Conservation (phyloP, 1,139 yeast species). For the Magnusiomyces fungicola region DNA sequence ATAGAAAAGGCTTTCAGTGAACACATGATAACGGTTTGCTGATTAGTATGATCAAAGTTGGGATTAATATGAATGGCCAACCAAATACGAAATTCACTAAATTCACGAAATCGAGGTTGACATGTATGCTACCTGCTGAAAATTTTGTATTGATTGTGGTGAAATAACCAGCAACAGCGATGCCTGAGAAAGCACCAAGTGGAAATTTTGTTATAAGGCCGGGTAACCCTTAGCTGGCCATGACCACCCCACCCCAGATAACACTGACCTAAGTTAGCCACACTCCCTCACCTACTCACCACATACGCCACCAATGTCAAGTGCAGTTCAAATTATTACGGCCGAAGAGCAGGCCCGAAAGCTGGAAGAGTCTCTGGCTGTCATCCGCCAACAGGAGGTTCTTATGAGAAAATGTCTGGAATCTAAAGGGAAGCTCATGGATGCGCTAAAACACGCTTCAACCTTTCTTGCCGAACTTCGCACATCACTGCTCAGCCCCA, state of each 20-base stretch:
- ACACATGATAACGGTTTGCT: too few relatives aligned
- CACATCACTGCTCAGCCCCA: constrained; percentile 70
- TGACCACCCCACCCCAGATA: not conserved
- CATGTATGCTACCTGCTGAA: too few relatives aligned
- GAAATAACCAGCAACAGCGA: too few relatives aligned
- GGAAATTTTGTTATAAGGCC: too few relatives aligned
- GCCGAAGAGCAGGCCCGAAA: constrained; percentile 15
- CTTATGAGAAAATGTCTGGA: constrained; percentile 74
- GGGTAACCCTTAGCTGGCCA: not conserved
- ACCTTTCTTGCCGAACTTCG: constrained; percentile 76
- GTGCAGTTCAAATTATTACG: constrained; percentile 14
- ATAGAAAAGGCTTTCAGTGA: too few relatives aligned
- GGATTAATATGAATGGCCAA: too few relatives aligned
- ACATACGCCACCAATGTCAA: constrained; percentile 11
- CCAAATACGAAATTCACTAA: too few relatives aligned
- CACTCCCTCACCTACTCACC: not conserved
- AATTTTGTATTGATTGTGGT: too few relatives aligned
- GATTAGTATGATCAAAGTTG: too few relatives aligned
- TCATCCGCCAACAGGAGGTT: constrained; percentile 62
- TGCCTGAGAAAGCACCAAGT: too few relatives aligned
- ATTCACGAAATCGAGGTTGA: too few relatives aligned
- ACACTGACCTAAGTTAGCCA: not conserved
- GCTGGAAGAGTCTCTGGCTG: constrained; percentile 47
- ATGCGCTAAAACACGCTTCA: constrained; percentile 83
- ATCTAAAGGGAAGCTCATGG: constrained; percentile 64